Conservation (phyloP, 805 yeast species). For the Schizosaccharomyces lindneri region DNA sequence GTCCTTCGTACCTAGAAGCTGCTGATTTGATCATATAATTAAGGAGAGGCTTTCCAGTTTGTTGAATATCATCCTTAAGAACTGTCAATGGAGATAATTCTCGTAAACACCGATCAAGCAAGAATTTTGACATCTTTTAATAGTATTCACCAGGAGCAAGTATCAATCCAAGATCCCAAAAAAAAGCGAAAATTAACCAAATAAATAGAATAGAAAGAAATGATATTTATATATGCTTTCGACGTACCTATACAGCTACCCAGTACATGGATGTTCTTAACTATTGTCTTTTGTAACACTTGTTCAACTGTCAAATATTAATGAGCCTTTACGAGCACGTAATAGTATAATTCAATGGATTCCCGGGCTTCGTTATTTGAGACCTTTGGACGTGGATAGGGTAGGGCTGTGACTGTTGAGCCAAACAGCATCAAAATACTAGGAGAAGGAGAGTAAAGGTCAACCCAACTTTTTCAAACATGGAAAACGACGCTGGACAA, state of each 20-base stretch:
- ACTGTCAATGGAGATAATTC: not conserved
- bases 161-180: too few species aligned
- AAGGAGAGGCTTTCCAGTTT: not conserved
- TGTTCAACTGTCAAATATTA: too few species aligned
- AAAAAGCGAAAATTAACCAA: too few species aligned
- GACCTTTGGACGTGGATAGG: not conserved
- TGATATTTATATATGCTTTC: too few species aligned
- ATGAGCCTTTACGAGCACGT: too few species aligned
- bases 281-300: too few species aligned
- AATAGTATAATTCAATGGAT: too few species aligned
- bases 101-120: not conserved
- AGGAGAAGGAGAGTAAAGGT: not conserved
- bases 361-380: too few species aligned
- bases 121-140: not conserved
- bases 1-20: not conserved
- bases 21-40: not conserved
- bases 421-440: not conserved
- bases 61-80: not conserved
- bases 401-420: not conserved
- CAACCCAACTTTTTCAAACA: conserved; percentile 2
- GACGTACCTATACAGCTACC: too few species aligned
- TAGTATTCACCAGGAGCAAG: not conserved
- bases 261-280: too few species aligned
- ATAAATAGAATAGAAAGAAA: too few species aligned
- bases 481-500: conserved; percentile 3